phyloP scores from a whole-genome alignment of 345 rosid species.

The Populus deltoides region DNA sequence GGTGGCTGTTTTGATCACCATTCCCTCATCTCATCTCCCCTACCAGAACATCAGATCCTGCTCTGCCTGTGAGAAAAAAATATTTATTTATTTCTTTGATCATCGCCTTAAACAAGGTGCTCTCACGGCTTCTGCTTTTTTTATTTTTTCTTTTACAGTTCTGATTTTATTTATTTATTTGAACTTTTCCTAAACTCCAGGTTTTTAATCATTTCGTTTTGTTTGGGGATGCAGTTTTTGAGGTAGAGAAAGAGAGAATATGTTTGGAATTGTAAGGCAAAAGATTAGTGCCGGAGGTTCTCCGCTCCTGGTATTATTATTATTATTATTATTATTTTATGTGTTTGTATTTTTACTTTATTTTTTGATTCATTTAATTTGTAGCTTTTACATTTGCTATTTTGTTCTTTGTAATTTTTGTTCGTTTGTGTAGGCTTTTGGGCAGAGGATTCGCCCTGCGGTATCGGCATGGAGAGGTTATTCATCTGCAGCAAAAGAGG shows the following conservation, averaged over 20 bases:
- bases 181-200: not conserved
- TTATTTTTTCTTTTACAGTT: not conserved
- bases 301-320: conserved; percentile 22
- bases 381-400: not conserved
- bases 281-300: conserved; percentile 44
- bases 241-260: conserved; percentile 27
- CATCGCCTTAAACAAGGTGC: not conserved
- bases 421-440: conserved; percentile 28
- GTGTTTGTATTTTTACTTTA: not conserved
- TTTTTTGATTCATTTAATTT: not conserved
- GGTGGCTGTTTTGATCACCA: not conserved
- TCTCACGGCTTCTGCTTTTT: not conserved
- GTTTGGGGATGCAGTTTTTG: conserved; percentile 6
- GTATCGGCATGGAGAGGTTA: conserved; percentile 47
- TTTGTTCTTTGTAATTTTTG: conserved; percentile 6
- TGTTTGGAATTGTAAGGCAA: conserved; percentile 62
- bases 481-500: conserved; percentile 73
- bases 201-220: not conserved
- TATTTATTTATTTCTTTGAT: not conserved
- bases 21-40: too few relatives aligned
- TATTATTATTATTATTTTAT: not conserved
- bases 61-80: not conserved
- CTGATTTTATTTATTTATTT: not conserved
- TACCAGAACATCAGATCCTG: not conserved
- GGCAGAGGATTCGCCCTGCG: conserved; percentile 50